Percentiles rank a stretch among this genome's conserved stretches.
phyloP scores from a whole-genome alignment of 495 filamentous ascomycete species.

The Entonaema liquescens region DNA sequence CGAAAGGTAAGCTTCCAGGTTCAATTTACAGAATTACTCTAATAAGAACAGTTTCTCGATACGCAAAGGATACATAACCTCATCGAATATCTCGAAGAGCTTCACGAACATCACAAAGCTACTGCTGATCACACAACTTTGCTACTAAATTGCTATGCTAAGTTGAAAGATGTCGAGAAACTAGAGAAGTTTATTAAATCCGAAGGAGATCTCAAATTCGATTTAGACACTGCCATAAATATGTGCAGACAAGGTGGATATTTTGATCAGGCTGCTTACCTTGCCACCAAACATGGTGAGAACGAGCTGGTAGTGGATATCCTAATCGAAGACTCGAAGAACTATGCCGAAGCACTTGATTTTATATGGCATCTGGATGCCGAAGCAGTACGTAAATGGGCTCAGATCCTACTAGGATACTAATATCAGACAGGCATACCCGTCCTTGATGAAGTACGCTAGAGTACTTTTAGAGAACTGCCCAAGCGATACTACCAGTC shows the following conservation, averaged over 20 bases:
- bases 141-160: constrained; percentile 95
- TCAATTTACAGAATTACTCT: constrained; percentile 17
- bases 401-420: constrained; percentile 15
- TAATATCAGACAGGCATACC: constrained; percentile 71
- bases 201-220: constrained; percentile 93
- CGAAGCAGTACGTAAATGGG: constrained; percentile 66
- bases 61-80: constrained; percentile 96
- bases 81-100: constrained; percentile 95
- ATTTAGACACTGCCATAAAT: constrained; percentile 93
- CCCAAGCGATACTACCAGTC: constrained; percentile 75
- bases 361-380: constrained; percentile 91
- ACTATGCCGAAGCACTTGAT: constrained; percentile 84
- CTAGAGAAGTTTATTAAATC: constrained; percentile 96
- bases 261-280: constrained; percentile 93
- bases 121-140: constrained; percentile 97
- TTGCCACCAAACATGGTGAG: constrained; percentile 93
- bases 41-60: constrained; percentile 75
- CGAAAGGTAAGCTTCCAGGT: constrained; percentile 68
- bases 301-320: constrained; percentile 95
- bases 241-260: constrained; percentile 99
- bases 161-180: constrained; percentile 94
- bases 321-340: constrained; percentile 91
- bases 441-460: constrained; percentile 94
- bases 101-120: constrained; percentile 92
- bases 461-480: constrained; percentile 88